phyloP scores from a whole-genome alignment of 2,329 filamentous ascomycete species.

The Xylariaceae sp. region DNA sequence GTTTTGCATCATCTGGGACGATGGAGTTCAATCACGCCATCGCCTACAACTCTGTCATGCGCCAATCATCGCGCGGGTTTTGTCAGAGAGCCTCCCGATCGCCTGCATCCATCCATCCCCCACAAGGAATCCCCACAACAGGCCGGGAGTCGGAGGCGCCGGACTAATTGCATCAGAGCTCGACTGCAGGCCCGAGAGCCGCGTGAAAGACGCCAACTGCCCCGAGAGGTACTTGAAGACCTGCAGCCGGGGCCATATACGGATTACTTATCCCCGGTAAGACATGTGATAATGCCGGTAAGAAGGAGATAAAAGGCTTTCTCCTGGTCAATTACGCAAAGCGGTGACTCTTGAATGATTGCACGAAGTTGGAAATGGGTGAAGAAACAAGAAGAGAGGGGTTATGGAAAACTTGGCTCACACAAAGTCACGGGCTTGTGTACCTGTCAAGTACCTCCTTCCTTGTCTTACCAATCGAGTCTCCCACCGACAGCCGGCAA shows the following conservation, averaged over 20 bases:
- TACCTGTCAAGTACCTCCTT: not conserved
- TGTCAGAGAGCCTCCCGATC: conserved; percentile 26
- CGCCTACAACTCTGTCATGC: conserved; percentile 22
- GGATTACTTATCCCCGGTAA: not conserved
- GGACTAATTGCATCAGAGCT: conserved; percentile 16
- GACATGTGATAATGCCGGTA: no score
- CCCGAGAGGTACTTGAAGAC: not conserved
- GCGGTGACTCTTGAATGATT: no score
- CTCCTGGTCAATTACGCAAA: no score
- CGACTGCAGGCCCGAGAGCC: conserved; percentile 24
- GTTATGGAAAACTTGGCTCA: not conserved
- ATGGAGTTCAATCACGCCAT: conserved; percentile 30
- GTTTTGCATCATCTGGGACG: conserved; percentile 18
- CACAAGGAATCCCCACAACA: conserved; percentile 10
- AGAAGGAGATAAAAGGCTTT: no score
- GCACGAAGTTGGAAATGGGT: no score
- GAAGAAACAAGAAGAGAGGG: not conserved
- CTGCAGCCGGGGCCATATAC: not conserved
- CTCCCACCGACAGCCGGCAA: not conserved
- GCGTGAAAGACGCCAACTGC: not conserved
- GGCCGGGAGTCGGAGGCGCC: conserved; percentile 27
- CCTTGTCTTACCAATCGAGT: not conserved
- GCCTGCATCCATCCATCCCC: conserved; percentile 8
- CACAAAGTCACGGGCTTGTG: not conserved
- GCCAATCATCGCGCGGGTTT: conserved; percentile 27